A percentile compares a stretch with the other conserved stretches of the same genome.
These are phyloP conservation scores for Blastocystis hominis DNA, from an alignment of 352 stramenopile genomes.

Conservation along the genomic window DNA sequence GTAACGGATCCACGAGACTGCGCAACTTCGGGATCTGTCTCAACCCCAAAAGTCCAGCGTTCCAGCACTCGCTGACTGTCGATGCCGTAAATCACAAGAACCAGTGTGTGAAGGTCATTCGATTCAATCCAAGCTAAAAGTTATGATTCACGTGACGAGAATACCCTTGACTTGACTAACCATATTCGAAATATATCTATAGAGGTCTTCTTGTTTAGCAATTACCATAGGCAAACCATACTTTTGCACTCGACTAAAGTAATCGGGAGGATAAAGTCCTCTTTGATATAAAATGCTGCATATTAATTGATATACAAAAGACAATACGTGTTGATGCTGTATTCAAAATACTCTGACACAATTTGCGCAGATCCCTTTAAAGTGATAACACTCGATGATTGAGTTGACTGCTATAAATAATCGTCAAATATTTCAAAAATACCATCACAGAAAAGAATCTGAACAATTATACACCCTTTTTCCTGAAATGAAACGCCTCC, in stretches of 20 bases:
- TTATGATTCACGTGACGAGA: neutral
- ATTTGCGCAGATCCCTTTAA: constrained; percentile 93
- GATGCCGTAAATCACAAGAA: constrained; percentile 91
- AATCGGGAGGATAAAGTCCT: constrained; percentile 96
- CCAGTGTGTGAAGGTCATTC: constrained; percentile 86
- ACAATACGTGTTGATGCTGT: constrained; percentile 86
- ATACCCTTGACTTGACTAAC: constrained; percentile 76
- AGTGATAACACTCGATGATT: constrained; percentile 84
- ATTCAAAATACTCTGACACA: constrained; percentile 98
- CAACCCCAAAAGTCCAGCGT: constrained; percentile 94
- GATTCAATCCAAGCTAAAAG: constrained; percentile 78
- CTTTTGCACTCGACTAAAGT: constrained; percentile 88
- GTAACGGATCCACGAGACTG: neutral
- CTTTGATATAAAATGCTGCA: constrained; percentile 80
- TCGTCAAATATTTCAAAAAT: neutral
- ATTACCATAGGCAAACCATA: constrained; percentile 96
- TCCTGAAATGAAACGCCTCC: neutral
- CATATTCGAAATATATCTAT: constrained; percentile 85
- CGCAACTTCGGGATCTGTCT: constrained; percentile 63
- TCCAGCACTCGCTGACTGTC: constrained; percentile 90
- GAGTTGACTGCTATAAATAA: neutral
- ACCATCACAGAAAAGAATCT: neutral
- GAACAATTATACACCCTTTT: too few relatives aligned
- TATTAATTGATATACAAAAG: neutral
- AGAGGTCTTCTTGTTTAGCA: constrained; percentile 86